phyloP scores from a whole-genome alignment of 2,329 filamentous ascomycete genomes.

The Acrocalymma vagum region DNA sequence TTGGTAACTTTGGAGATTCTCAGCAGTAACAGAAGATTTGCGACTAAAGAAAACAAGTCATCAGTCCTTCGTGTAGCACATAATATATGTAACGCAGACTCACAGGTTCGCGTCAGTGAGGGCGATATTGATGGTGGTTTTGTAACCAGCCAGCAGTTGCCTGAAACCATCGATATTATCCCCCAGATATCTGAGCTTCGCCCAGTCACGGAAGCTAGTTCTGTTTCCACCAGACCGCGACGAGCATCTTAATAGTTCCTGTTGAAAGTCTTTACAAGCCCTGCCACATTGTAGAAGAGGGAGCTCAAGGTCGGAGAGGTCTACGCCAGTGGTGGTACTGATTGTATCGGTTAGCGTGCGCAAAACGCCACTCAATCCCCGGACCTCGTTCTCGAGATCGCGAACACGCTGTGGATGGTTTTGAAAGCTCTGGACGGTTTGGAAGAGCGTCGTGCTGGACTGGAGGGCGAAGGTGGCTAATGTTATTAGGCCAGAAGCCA shows the following conservation, averaged over 20 bases:
- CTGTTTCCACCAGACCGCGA: constrained; percentile 25
- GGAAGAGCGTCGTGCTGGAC: constrained; percentile 17
- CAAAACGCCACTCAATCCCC: constrained; percentile 15
- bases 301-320: constrained; percentile 35
- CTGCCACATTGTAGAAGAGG: constrained; percentile 53
- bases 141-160: constrained; percentile 52
- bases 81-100: constrained; percentile 22
- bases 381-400: constrained; percentile 19
- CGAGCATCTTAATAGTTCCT: constrained; percentile 47
- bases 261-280: constrained; percentile 54
- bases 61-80: not conserved
- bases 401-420: constrained; percentile 18
- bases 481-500: constrained; percentile 18
- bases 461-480: constrained; percentile 17
- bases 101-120: constrained; percentile 53
- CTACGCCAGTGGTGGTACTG: constrained; percentile 8
- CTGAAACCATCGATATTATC: constrained; percentile 54
- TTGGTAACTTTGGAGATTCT: constrained; percentile 16
- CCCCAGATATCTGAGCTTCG: constrained; percentile 55
- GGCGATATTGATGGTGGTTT: constrained; percentile 42
- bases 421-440: constrained; percentile 16
- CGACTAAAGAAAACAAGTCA: constrained; percentile 11
- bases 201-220: constrained; percentile 57
- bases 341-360: constrained; percentile 16
- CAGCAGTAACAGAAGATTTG: constrained; percentile 16